Conservation (phyloP, 805 yeast species). For the Suhomyces sp. region DNA sequence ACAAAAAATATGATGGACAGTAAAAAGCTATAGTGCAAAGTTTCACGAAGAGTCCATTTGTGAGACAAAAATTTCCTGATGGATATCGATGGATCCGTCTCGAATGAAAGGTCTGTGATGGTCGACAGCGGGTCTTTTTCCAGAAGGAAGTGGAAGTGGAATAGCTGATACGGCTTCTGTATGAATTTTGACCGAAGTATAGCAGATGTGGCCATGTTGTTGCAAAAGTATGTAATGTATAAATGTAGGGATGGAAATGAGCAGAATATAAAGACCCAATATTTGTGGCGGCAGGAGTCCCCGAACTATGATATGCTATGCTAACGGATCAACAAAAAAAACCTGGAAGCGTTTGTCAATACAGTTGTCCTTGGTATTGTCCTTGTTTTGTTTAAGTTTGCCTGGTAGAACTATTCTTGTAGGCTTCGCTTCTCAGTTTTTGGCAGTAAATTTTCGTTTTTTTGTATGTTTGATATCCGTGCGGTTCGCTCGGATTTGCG, state of each 20-base stretch:
- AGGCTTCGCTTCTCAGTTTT: not conserved
- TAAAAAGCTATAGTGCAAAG: slow-evolving; percentile 50
- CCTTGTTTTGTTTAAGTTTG: no score
- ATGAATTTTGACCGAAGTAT: slow-evolving; percentile 26
- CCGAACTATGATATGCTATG: not conserved
- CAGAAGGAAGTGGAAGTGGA: slow-evolving; percentile 51
- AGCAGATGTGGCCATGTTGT: not conserved
- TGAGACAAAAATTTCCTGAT: slow-evolving; percentile 42
- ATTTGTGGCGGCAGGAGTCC: not conserved
- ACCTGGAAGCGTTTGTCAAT: not conserved
- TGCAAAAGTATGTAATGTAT: not conserved
- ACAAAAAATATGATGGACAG: slow-evolving; percentile 55
- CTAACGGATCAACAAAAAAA: not conserved
- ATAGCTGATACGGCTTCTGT: slow-evolving; percentile 40
- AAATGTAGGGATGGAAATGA: not conserved
- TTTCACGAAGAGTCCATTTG: slow-evolving; percentile 46
- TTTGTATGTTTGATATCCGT: not conserved
- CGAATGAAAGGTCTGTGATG: slow-evolving; percentile 50
- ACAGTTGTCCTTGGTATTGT: no score
- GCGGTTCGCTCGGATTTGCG: not conserved
- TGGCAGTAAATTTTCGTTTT: not conserved
- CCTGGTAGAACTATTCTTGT: not conserved
- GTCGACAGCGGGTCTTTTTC: slow-evolving; percentile 50
- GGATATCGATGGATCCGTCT: slow-evolving; percentile 43
- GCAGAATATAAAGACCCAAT: not conserved